phyloP scores from a whole-genome alignment of 495 filamentous ascomycete species.

The Aspergillus wentii region DNA sequence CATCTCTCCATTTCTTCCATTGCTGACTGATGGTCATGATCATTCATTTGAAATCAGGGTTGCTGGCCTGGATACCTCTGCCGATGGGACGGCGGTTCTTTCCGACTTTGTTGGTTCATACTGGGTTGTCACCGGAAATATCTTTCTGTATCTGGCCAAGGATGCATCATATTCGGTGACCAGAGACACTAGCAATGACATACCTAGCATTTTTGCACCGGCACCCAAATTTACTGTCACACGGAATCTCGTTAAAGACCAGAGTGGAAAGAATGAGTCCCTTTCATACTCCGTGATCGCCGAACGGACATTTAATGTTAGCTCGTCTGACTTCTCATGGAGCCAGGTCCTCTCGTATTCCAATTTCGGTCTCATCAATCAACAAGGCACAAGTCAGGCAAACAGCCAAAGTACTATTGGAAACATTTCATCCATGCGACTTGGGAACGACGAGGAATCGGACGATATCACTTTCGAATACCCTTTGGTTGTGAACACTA shows the following conservation, averaged over 20 bases:
- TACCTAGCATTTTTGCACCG: slow-evolving; percentile 27
- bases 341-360: slow-evolving; percentile 52
- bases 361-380: slow-evolving; percentile 55
- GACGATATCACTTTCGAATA: slow-evolving; percentile 52
- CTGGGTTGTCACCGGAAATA: slow-evolving; percentile 81
- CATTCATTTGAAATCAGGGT: slow-evolving; percentile 73
- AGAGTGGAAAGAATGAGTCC: slow-evolving; percentile 55
- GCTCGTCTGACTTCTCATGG: slow-evolving; percentile 52
- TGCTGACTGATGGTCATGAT: slow-evolving; percentile 56
- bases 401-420: slow-evolving; percentile 61
- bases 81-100: slow-evolving; percentile 41
- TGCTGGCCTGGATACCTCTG: slow-evolving; percentile 51
- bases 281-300: slow-evolving; percentile 56
- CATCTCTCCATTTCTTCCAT: slow-evolving; percentile 69
- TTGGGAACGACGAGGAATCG: slow-evolving; percentile 8
- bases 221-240: slow-evolving; percentile 36
- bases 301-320: slow-evolving; percentile 50
- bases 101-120: slow-evolving; percentile 59
- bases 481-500: slow-evolving; percentile 56
- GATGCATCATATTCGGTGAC: slow-evolving; percentile 30
- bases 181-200: not conserved
- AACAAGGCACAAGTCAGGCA: slow-evolving; percentile 55
- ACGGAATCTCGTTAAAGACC: slow-evolving; percentile 34
- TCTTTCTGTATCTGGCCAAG: slow-evolving; percentile 63
- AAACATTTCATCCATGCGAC: slow-evolving; percentile 41